Percentiles rank a stretch among this genome's conserved stretches.
Evolutionary conservation across 331 rosid species (phyloP).

Genomic region (Quercus tomentella): DNA sequence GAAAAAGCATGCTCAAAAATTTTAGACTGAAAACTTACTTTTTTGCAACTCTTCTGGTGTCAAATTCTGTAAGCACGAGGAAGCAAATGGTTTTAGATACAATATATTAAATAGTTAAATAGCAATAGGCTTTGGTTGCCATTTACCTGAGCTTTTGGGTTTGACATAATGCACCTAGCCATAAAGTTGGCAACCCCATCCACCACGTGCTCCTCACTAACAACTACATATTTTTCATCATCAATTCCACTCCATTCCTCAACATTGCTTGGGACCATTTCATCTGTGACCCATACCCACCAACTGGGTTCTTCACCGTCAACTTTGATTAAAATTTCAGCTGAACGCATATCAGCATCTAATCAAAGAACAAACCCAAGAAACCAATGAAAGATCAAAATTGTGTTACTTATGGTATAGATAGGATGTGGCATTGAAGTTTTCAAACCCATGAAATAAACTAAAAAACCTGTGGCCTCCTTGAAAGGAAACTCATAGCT

Average conservation of each 20-base stretch:
- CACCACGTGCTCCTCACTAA: slow-evolving; percentile 81
- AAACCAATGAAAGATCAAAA: background rate
- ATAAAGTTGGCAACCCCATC: slow-evolving; percentile 92
- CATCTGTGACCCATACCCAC: slow-evolving; percentile 97
- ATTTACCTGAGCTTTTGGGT: slow-evolving; percentile 70
- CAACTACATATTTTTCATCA: slow-evolving; percentile 69
- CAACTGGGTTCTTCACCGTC: slow-evolving; percentile 69
- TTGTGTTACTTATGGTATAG: background rate
- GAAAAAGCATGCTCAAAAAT: background rate
- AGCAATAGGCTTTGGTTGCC: background rate
- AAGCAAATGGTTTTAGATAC: slow-evolving; percentile 17
- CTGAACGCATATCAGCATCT: slow-evolving; percentile 63
- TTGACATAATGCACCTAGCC: slow-evolving; percentile 86
- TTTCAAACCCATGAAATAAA: background rate
- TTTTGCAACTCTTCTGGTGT: slow-evolving; percentile 84
- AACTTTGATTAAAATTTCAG: slow-evolving; percentile 70
- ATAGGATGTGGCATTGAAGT: background rate
- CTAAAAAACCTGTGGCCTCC: slow-evolving; percentile 63
- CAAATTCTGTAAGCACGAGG: slow-evolving; percentile 55
- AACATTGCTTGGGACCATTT: slow-evolving; percentile 46
- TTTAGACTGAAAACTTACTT: slow-evolving; percentile 43
- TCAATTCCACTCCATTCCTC: slow-evolving; percentile 92
- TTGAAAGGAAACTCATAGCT: slow-evolving; percentile 76
- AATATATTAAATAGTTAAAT: slow-evolving; percentile 1
- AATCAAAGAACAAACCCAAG: slow-evolving; percentile 13